Base-by-base conservation (phyloP, 2,329 filamentous ascomycete genomes). In the Neonectria coccinea region DNA sequence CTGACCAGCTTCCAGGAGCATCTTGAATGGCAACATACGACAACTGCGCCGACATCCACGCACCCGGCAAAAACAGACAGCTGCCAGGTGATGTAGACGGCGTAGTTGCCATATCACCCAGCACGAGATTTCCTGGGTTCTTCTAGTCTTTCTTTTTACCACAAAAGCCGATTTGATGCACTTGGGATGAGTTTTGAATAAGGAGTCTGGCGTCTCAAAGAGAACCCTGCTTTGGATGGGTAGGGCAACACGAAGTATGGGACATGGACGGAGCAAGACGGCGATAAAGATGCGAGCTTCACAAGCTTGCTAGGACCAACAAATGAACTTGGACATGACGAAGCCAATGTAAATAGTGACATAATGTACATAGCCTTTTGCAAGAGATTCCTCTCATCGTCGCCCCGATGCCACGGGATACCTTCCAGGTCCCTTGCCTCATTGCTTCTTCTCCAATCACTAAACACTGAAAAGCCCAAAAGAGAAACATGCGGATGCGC, bases 21-120 rank as follows among this genome's bases (percentile, higher is more conserved):
- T 67, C 78, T 89, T 29, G 84, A 84, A 68, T 89, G 87, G 87
- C 79, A 82, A 66, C 87, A 89, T 67, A 81, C 80, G 7, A 77
- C 80, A 1, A 71, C 79, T 10, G 75, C 78, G 39, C 73, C 80
- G 58, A 80, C 81, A 8, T 70, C 72, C 3, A 69, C 82, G 62
- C 76, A 78, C 44, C 75, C 74, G 11, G 61, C 74, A 11, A 66
- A 76, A 33, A 52, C 79, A 36, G 44, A 77, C 25, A 83, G 74
- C 36, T 88, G 86, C 67, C 67, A 62, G 48, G 68, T 86, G 48
- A 86, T 86, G 84, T 86, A 77, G 61, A 20, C 31, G 11, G 27
- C 10, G 27, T 85, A 76, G 59, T n/a, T 25, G 16, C 20, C 7
- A 20, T 52, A 20, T 18, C 39, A 51, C 48, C 22, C 9, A 14